Evolutionary conservation across 2,329 filamentous ascomycete species (phyloP), one percentile per base, ranked within the genome.

Genomic region (Pseudomassariella vexata): DNA sequence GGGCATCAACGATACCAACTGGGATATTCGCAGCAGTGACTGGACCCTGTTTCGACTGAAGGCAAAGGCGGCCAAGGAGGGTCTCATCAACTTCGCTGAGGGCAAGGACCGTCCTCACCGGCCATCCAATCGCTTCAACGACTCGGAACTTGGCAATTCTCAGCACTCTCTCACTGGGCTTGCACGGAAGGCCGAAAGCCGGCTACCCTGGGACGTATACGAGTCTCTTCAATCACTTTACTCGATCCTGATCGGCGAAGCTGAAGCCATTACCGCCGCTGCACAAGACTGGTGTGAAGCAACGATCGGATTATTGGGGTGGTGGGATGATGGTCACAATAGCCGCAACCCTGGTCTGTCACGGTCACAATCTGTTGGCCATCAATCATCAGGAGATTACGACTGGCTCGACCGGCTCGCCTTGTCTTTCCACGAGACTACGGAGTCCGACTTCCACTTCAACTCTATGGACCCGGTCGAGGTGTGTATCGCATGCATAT

Each of bases 241-340:
- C 53, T 80, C 81, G 20, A 81, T 94, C 38, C 63, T 94, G 2
- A 70, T 92, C 5, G 89, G 90, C 21, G 76, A 83, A 41, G 70
- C 78, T 8, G 74, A 81, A 21, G 79, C 87, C 14, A 85, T 95
- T 32, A 65, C 94, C 39, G 74, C 79, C 28, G 76, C 79, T 26
- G 77, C 88, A 1, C 80, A 90, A 49, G 89, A 95, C 57, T 96
- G 90, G 90, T 79, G 90, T 31, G 90, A 96, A 62, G 89, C 87
- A 1, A 84, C 82, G 0, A 63, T 95, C 38, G 85, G 82, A 2
- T 64, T 96, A 30, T 80, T 89, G 19, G 80, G 84, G 5, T 96
- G 90, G 90, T 95, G 89, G 88, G 82, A 94, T 51, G 86, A 92
- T 39, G 74, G 76, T n/a, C 66, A 56, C 30, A 59, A 57, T 37